phyloP scores from a whole-genome alignment of 306 rosid species.

The Glycine soja region DNA sequence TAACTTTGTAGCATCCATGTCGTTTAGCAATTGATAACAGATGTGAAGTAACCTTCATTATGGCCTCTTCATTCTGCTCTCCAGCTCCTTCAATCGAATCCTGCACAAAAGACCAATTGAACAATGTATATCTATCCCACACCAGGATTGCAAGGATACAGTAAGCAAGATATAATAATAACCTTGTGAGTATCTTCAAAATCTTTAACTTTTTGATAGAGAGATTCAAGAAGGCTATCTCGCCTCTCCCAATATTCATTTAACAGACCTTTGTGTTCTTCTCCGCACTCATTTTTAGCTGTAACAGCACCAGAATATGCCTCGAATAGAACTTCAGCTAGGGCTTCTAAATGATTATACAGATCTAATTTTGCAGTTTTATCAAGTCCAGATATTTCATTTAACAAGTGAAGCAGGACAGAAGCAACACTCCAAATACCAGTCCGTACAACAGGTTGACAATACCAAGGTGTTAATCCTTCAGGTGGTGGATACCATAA shows the following conservation, averaged over 20 bases:
- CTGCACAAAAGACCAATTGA: conserved; percentile 62
- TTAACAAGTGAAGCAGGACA: conserved; percentile 75
- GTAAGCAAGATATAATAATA: conserved; percentile 43
- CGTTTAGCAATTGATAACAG: conserved; percentile 82
- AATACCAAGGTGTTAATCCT: conserved; percentile 90
- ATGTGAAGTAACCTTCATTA: conserved; percentile 65
- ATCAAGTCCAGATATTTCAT: conserved; percentile 74
- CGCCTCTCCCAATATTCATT: conserved; percentile 90
- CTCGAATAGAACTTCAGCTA: conserved; percentile 86
- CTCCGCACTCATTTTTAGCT: conserved; percentile 80
- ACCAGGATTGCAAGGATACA: conserved; percentile 37
- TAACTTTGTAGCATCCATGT: conserved; percentile 80
- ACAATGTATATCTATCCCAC: conserved; percentile 41
- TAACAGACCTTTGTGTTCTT: conserved; percentile 79
- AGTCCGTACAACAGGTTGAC: conserved; percentile 79
- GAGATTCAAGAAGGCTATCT: conserved; percentile 77
- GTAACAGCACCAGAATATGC: conserved; percentile 88
- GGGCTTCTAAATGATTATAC: conserved; percentile 72
- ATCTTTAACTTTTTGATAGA: conserved; percentile 70
- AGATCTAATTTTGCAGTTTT: conserved; percentile 67
- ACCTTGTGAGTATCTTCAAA: conserved; percentile 71
- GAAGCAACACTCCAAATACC: conserved; percentile 86
- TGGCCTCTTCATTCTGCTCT: conserved; percentile 60
- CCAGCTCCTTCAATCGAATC: conserved; percentile 60
- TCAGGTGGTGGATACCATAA: conserved; percentile 99